Evolutionary conservation across 176 grass and related monocot species (phyloP).

Genomic region (Phoenix roebelenii): DNA sequence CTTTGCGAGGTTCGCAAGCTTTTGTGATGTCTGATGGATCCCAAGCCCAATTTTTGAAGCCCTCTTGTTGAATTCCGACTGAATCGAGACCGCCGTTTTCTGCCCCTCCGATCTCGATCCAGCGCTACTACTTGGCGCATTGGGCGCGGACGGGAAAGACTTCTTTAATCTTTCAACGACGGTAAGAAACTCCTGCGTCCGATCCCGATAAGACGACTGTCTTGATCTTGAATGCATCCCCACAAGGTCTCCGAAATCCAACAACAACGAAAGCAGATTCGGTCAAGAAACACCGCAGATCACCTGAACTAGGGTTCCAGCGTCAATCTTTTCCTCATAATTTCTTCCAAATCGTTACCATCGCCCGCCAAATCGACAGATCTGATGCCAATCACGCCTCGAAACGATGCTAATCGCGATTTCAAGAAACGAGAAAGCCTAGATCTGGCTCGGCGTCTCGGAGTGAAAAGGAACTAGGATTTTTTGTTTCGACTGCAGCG

Average conservation of each 20-base stretch:
- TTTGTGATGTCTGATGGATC: conserved; percentile 91
- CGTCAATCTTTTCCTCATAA: too few relatives aligned
- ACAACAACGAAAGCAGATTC: conserved; percentile 23
- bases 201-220: conserved; percentile 79
- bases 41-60: conserved; percentile 85
- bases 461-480: not conserved
- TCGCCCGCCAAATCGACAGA: not conserved
- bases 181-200: conserved; percentile 71
- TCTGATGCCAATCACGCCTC: not conserved
- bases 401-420: not conserved
- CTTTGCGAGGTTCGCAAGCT: conserved; percentile 77
- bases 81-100: conserved; percentile 28
- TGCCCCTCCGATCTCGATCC: conserved; percentile 33
- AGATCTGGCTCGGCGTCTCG: not conserved
- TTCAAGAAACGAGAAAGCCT: not conserved
- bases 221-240: conserved; percentile 48
- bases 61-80: conserved; percentile 78
- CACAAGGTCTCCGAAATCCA: conserved; percentile 20
- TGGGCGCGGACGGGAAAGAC: conserved; percentile 19
- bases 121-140: conserved; percentile 16
- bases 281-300: conserved; percentile 5
- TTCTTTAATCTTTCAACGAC: conserved; percentile 65
- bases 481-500: not conserved
- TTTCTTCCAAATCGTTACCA: not conserved
- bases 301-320: not conserved